Evolutionary conservation across 2,329 filamentous ascomycete species (phyloP), one percentile per base, ranked within the genome.

Genomic region (Botryotinia globosa): DNA sequence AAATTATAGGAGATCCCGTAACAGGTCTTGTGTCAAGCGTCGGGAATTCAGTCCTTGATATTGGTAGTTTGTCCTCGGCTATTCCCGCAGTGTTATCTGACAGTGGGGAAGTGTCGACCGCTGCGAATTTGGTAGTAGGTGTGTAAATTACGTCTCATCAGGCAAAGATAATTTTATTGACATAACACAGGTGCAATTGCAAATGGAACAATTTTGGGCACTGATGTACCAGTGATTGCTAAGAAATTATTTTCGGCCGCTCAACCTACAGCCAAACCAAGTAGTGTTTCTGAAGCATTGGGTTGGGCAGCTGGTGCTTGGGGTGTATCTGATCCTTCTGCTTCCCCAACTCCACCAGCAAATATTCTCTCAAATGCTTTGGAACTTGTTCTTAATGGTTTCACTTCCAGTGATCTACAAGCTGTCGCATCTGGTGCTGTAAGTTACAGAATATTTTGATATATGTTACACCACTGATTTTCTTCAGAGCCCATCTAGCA

Each of bases 211-310:
- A 58, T 76, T n/a, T 25, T 62, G 25, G 74, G 72, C 6, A 75
- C 74, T 12, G 74, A 76, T 45, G 67, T 74, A 12, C 71, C 73
- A 32, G 71, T 69, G 20, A 56, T 74, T 25, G 63, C 74, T 6
- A 73, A 72, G 51, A 75, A 75, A n/a, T 51, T 77, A 1, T 75
- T 73, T 61, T 72, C 74, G 62, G 73, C 75, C 22, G 77, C 77
- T n/a, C 74, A 76, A 25, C 75, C 80, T 22, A 78, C 78, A 9
- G 69, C 76, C 3, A 77, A 74, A 45, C 79, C 79, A n/a, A 77
- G 77, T 2, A 76, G 74, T 56, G 67, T 78, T 34, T 44, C 74
- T 29, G 69, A 78, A 42, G 77, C 78, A 6, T 73, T 71, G 20
- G 58, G 44, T 29, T 69, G 64, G 39, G 73, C 73, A 37, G 73